Base-by-base conservation (phyloP, 495 filamentous ascomycete genomes). In the Aspergillus leporis region DNA sequence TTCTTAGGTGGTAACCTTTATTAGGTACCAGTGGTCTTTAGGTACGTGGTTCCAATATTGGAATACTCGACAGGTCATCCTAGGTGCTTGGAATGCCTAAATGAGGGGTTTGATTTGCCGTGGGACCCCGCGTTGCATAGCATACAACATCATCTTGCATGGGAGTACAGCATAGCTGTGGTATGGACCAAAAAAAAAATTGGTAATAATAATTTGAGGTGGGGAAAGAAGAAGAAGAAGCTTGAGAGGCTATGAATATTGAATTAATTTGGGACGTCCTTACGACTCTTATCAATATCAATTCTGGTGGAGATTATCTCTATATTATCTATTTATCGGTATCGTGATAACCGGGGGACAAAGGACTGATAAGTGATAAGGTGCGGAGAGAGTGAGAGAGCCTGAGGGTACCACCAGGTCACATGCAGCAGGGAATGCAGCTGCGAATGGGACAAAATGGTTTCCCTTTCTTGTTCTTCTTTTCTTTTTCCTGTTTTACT, bases 351-450 rank as follows among this genome's bases (percentile, higher is more conserved):
- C 7, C 7, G 16, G 14, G 50, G 51, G 30, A 31, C 7, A 51
- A 28, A 14, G 32, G 10, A 36, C 32, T 43, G 40, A 36, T 52
- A 32, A 52, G 28, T 28, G 50, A 32, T 65, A 65, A 65, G 55
- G 50, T 65, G 62, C 62, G 62, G 62, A 61, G 62, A 61, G 22
- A 43, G 31, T 1, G 21, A 18, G 18, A 21, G 50, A 22, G 16
- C 28, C 8, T 14, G 49, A 51, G 16, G 14, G 34, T 22, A 23
- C 19, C 51, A 22, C 30, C 53, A 52, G 21, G 61, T 64, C 61
- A 64, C 61, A 64, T 64, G 61, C 61, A 10, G 5, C 22, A 14
- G 25, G 19, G 38, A 55, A 56, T 56, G 45, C 46, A 49, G 47
- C 60, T 38, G 40, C 32, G 21, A 58, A 60, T 50, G 45, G 49